These are phyloP conservation scores for Podaxis sp. DNA, from an alignment of 768 basidiomycete genomes.

Conservation along the genomic window DNA sequence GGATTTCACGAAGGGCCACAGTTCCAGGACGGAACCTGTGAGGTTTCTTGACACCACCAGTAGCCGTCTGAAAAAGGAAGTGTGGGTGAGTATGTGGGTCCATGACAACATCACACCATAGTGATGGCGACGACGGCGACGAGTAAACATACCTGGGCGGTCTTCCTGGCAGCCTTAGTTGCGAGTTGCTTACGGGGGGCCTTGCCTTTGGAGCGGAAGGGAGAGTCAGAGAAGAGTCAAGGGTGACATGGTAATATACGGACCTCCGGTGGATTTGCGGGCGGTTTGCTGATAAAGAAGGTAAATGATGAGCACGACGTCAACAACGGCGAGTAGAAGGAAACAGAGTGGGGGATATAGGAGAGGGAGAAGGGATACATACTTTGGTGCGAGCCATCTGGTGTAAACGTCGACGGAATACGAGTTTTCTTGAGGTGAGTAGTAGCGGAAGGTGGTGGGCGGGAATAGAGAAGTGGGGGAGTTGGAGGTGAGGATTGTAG, in stretches of 20 bases:
- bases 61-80: constrained; percentile 48
- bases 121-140: constrained; percentile 21
- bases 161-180: constrained; percentile 93
- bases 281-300: constrained; percentile 80
- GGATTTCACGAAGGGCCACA: constrained; percentile 98
- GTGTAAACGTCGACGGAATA: constrained; percentile 20
- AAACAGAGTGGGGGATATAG: constrained; percentile 19
- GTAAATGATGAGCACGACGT: constrained; percentile 28
- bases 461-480: constrained; percentile 31
- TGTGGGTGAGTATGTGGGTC: constrained; percentile 7
- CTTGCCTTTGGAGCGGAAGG: constrained; percentile 48
- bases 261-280: constrained; percentile 98
- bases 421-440: constrained; percentile 18
- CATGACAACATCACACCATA: constrained; percentile 14
- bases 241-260: constrained; percentile 27
- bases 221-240: constrained; percentile 15
- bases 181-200: constrained; percentile 93
- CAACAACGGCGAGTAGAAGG: constrained; percentile 3
- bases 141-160: constrained; percentile 52
- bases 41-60: constrained; percentile 99
- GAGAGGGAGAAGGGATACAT: constrained; percentile 12
- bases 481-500: constrained; percentile 31
- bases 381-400: constrained; percentile 90
- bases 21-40: constrained; percentile 97
- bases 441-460: constrained; percentile 26